phyloP scores from a whole-genome alignment of 257 asterid genomes.

The Anisodus acutangulus region DNA sequence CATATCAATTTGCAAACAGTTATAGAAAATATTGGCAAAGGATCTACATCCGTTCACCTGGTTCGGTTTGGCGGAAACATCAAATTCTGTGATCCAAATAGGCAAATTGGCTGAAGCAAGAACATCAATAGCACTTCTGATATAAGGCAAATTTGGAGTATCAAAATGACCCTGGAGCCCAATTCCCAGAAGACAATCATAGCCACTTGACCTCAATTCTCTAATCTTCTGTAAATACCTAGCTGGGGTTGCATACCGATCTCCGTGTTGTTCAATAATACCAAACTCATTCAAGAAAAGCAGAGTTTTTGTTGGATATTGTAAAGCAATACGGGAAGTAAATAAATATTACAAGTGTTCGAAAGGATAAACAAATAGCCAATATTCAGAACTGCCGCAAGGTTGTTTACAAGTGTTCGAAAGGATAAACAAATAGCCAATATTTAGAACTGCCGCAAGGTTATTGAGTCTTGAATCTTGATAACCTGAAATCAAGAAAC shows the following conservation, averaged over 20 bases:
- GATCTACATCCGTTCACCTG: conserved; percentile 15
- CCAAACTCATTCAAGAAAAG: conserved; percentile 46
- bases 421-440: too few species aligned
- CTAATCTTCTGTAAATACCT: conserved; percentile 42
- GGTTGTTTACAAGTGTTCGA: too few species aligned
- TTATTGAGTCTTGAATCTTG: too few species aligned
- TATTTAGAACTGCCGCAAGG: too few species aligned
- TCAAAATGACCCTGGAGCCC: conserved; percentile 52
- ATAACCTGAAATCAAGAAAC: too few species aligned
- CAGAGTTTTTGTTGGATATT: too few species aligned
- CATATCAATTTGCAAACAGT: not conserved
- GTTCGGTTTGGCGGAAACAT: conserved; percentile 20
- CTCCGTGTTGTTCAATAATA: conserved; percentile 34
- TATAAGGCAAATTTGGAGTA: conserved; percentile 40
- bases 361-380: too few species aligned
- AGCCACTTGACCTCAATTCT: conserved; percentile 54
- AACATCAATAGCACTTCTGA: conserved; percentile 49
- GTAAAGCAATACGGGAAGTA: too few species aligned
- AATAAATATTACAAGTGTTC: too few species aligned
- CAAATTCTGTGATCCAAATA: conserved; percentile 62
- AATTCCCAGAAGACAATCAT: conserved; percentile 38
- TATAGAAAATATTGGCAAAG: not conserved
- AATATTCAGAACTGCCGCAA: too few species aligned
- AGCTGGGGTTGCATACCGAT: conserved; percentile 30
- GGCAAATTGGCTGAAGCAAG: conserved; percentile 51